A percentile compares a stretch with the other conserved stretches of the same genome.
phyloP scores from a whole-genome alignment of 2,329 filamentous ascomycete species.

The Calonectria hawksworthii region DNA sequence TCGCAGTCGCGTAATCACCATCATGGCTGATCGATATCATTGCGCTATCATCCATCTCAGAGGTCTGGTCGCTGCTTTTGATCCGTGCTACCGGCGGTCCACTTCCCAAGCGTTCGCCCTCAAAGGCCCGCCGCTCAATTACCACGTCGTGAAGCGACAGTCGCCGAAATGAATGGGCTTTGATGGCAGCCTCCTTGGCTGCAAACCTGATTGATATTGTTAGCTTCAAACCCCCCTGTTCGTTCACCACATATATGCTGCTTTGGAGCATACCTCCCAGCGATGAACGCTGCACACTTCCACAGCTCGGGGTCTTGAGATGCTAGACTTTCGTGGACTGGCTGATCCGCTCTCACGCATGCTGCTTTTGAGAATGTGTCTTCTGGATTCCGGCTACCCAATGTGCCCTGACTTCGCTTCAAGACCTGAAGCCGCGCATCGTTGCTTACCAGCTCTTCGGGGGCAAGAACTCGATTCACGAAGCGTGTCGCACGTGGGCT shows the following conservation, averaged over 20 bases:
- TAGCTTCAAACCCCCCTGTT: background rate
- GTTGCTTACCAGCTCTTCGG: conserved; percentile 47
- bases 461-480: conserved; percentile 61
- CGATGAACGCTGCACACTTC: conserved; percentile 53
- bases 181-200: conserved; percentile 82
- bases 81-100: conserved; percentile 63
- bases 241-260: background rate
- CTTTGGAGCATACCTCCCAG: conserved; percentile 48
- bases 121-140: conserved; percentile 52
- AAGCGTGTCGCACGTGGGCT: conserved; percentile 59
- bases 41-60: conserved; percentile 66
- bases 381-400: background rate
- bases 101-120: conserved; percentile 48
- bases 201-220: conserved; percentile 65
- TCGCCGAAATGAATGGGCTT: conserved; percentile 73
- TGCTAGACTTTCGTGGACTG: conserved; percentile 6
- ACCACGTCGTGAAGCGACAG: conserved; percentile 74
- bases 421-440: conserved; percentile 41
- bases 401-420: background rate
- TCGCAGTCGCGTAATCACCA: conserved; percentile 82
- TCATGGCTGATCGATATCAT: conserved; percentile 90
- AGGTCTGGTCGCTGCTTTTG: conserved; percentile 44
- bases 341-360: background rate
- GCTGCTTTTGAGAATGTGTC: background rate
- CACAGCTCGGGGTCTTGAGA: conserved; percentile 47